phyloP scores from a whole-genome alignment of 306 rosid genomes.

The Quercus glauca region DNA sequence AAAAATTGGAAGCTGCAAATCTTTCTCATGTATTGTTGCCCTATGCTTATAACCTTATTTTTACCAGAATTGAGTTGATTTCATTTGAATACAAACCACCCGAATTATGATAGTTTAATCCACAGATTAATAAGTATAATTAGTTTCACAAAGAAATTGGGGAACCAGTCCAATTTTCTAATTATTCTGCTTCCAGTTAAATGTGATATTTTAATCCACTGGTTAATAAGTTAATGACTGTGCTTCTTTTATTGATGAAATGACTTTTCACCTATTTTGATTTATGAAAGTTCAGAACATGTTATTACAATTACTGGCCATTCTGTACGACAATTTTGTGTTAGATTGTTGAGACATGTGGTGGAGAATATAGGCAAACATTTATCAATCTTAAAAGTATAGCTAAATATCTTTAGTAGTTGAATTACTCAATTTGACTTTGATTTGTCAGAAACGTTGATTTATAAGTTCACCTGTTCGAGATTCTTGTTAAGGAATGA shows the following conservation, averaged over 20 bases:
- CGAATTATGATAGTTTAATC: background rate
- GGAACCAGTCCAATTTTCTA: background rate
- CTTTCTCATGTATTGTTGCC: background rate
- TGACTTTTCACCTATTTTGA: background rate
- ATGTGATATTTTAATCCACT: background rate
- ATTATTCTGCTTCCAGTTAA: background rate
- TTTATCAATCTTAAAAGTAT: background rate
- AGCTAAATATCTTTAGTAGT: background rate
- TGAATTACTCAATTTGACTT: background rate
- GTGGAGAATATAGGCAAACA: background rate
- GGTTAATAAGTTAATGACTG: no score
- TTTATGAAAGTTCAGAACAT: background rate
- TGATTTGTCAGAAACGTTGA: background rate
- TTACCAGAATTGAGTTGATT: background rate
- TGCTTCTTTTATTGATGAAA: no score
- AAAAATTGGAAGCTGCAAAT: background rate
- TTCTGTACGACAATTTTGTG: background rate
- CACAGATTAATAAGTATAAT: no score
- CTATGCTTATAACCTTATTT: background rate
- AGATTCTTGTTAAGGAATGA: background rate
- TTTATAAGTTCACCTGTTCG: background rate
- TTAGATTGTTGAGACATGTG: background rate
- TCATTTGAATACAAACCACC: background rate
- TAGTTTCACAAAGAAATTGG: background rate
- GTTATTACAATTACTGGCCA: background rate